Evolutionary conservation across 225 moss, liverwort and hornwort genomes (phyloP).

Genomic region (Pleurozium schreberi): DNA sequence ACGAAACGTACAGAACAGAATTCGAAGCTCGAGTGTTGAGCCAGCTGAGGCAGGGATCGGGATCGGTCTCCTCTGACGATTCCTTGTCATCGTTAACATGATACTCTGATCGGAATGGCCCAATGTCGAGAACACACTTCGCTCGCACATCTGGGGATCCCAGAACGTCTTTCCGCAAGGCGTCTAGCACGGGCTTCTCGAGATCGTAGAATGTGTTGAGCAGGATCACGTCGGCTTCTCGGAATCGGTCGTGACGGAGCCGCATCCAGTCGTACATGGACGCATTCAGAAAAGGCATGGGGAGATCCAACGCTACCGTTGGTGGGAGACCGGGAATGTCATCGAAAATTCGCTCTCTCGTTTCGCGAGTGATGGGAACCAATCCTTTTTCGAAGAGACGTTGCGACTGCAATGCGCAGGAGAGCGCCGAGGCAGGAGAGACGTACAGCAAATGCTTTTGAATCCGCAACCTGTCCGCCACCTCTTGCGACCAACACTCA

Average conservation of each 20-base stretch:
- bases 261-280: background rate
- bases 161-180: background rate
- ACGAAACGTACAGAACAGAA: background rate
- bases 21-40: background rate
- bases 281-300: background rate
- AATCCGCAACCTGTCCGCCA: background rate
- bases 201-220: background rate
- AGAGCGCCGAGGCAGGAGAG: background rate
- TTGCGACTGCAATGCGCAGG: background rate
- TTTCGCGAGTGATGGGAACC: background rate
- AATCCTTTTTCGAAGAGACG: background rate
- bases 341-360: background rate
- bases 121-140: background rate
- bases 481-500: conserved; percentile 8
- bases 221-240: background rate
- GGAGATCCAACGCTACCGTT: background rate
- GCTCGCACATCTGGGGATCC: background rate
- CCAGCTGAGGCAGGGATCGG: background rate
- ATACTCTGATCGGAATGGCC: background rate
- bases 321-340: conserved; percentile 27
- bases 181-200: background rate
- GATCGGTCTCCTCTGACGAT: background rate
- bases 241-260: background rate
- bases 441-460: conserved; percentile 19
- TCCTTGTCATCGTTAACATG: background rate